Percentiles rank a stretch among this genome's conserved stretches.
phyloP scores from a whole-genome alignment of 371 early-diverging fungal species.

The Blastocladiella emersonii region DNA sequence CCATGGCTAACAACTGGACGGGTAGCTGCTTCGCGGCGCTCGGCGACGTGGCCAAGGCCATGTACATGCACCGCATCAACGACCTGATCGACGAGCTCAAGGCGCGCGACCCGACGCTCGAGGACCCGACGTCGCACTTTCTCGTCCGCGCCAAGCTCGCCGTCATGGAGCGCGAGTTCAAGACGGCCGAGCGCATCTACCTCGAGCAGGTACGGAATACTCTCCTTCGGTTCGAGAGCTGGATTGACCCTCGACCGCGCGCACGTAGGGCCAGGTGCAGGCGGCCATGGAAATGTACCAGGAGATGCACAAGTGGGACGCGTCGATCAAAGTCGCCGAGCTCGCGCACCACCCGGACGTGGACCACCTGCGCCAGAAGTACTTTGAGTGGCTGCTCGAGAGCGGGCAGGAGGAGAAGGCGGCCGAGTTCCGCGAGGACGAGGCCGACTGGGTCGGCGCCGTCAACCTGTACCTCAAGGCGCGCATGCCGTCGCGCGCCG shows the following conservation, averaged over 20 bases:
- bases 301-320: conserved; percentile 42
- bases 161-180: conserved; percentile 35
- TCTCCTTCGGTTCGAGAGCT: conserved; percentile 1
- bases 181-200: conserved; percentile 33
- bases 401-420: conserved; percentile 38
- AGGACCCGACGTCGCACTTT: conserved; percentile 13
- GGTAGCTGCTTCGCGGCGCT: conserved; percentile 30
- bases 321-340: conserved; percentile 39
- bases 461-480: conserved; percentile 36
- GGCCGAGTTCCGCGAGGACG: conserved; percentile 32
- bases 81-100: conserved; percentile 13
- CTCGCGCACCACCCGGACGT: conserved; percentile 33
- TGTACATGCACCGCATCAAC: conserved; percentile 22
- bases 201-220: conserved; percentile 24
- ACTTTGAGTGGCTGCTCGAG: conserved; percentile 38
- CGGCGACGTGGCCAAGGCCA: conserved; percentile 30
- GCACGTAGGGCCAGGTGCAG: conserved; percentile 25
- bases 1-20: too few species aligned
- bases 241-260: background rate
- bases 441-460: conserved; percentile 26
- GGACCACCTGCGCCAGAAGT: conserved; percentile 27
- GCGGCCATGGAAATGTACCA: conserved; percentile 47
- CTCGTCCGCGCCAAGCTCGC: conserved; percentile 29
- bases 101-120: background rate
- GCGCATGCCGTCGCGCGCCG: conserved; percentile 34